Evolutionary conservation across 139 green algal species (phyloP).

Genomic region (Dunaliella primolecta): DNA sequence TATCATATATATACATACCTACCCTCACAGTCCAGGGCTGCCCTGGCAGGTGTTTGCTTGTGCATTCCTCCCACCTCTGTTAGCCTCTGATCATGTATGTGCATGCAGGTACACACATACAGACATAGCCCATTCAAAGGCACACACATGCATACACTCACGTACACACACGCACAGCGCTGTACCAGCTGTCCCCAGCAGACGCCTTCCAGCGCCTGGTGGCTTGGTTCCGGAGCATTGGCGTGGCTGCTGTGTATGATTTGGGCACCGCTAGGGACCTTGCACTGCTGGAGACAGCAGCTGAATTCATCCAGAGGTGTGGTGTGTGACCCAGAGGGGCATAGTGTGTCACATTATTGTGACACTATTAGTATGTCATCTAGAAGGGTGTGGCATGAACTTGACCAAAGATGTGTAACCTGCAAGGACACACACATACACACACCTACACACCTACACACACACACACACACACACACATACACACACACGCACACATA

Average conservation of each 20-base stretch:
- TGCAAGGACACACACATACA: too few relatives aligned
- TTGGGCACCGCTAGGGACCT: conserved; percentile 60
- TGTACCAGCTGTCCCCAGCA: conserved; percentile 28
- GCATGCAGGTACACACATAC: not conserved
- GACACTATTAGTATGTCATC: too few relatives aligned
- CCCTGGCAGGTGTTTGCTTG: not conserved
- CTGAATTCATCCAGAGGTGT: conserved; percentile 75
- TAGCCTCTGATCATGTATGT: not conserved
- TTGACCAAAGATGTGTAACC: too few relatives aligned
- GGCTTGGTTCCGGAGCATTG: conserved; percentile 24
- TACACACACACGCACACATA: too few relatives aligned
- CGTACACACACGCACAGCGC: conserved; percentile 16
- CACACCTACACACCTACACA: too few relatives aligned
- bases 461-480: too few relatives aligned
- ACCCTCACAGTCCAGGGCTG: not conserved
- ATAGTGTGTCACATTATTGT: too few relatives aligned
- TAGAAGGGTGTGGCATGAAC: too few relatives aligned
- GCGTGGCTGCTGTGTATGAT: conserved; percentile 70
- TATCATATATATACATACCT: not conserved
- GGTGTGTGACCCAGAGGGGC: not conserved
- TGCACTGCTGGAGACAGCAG: conserved; percentile 74
- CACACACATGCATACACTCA: not conserved
- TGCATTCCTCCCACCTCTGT: not conserved
- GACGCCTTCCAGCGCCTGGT: conserved; percentile 33
- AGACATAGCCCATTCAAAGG: not conserved